Base-by-base conservation (phyloP, 768 basidiomycete species). In the Suillus hirtellus region DNA sequence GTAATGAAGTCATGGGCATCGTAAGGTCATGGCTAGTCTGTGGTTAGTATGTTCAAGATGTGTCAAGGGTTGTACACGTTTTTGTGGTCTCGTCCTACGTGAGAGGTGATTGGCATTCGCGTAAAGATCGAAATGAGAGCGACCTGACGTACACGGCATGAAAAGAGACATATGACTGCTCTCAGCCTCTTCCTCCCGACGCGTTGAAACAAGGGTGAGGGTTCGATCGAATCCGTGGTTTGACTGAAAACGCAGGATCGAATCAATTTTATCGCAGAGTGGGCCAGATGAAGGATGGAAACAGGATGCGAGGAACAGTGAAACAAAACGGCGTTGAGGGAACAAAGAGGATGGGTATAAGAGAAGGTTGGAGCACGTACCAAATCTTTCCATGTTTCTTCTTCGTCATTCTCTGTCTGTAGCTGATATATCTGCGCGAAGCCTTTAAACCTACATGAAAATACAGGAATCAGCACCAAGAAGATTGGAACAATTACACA, bases 321-420 rank as follows among this genome's bases (percentile, higher is more conserved):
- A 10, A 21, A 21, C 14, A 15, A 10, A 27, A 34, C 3, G 15
- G 15, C 2, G 27, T 34, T 12, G 21, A 19, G 10, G 24, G 50
- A 15, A 38, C 38, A 14, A 24, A 52, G 55, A 40, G 24, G 24
- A 56, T 56, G 38, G 4, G 40, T 1, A 42, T 17, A 58, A 38
- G n/a, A n/a, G n/a, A n/a, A n/a, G n/a, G 12, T 38, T 38, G 21
- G 35, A 24, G 56, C 21, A 71, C 86, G 68, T 68, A 91, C 89
- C 66, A 93, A 75, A 78, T 93, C 92, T 74, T 83, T 80, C 90
- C 89, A 93, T 9, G 92, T 94, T 76, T 94, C 90, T 72, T 87
- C 87, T 67, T 92, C 89, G 66, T 93, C 92, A 65, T 86, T 90
- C 68, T 91, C 89, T 1, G 90, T 92, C 72, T 94, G 92, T n/a